Percentiles rank a stretch among this genome's conserved stretches.
These are phyloP conservation scores for Fusarium annulatum DNA, from an alignment of 2,329 filamentous ascomycete genomes.

Conservation along the genomic window DNA sequence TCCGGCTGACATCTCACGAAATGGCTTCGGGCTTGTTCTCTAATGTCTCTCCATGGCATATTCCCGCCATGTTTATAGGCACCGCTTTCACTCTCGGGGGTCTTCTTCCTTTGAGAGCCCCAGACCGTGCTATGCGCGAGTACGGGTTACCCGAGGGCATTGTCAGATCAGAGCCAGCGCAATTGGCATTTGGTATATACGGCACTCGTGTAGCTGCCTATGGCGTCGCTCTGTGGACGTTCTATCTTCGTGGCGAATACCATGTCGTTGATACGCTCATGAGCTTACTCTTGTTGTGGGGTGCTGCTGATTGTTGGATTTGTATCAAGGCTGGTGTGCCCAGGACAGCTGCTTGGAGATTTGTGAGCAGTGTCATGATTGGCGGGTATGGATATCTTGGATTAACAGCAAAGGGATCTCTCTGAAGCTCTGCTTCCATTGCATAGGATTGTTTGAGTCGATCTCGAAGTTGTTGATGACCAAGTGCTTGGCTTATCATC, in stretches of 20 bases:
- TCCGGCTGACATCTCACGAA: not conserved
- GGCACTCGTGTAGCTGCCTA: slow-evolving; percentile 36
- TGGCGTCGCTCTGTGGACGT: slow-evolving; percentile 38
- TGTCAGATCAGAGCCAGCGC: slow-evolving; percentile 45
- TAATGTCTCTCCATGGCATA: slow-evolving; percentile 40
- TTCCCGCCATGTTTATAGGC: slow-evolving; percentile 45
- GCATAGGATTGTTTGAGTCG: not conserved
- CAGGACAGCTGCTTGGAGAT: slow-evolving; percentile 22
- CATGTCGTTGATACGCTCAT: slow-evolving; percentile 38
- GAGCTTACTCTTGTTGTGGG: slow-evolving; percentile 29
- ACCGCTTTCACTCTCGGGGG: slow-evolving; percentile 48
- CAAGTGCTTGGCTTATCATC: not conserved
- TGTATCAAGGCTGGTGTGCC: slow-evolving; percentile 41
- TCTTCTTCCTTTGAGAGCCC: slow-evolving; percentile 49
- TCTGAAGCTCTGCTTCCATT: not conserved
- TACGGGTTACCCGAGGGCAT: slow-evolving; percentile 49
- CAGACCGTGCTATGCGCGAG: slow-evolving; percentile 47
- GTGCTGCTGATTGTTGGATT: slow-evolving; percentile 37
- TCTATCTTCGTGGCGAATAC: slow-evolving; percentile 38
- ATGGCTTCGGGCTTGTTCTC: slow-evolving; percentile 30
- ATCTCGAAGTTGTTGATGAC: not conserved
- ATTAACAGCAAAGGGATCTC: slow-evolving; percentile 21
- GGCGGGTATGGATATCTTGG: slow-evolving; percentile 38
- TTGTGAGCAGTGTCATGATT: slow-evolving; percentile 16
- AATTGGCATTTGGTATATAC: slow-evolving; percentile 45